phyloP scores from a whole-genome alignment of 2,329 filamentous ascomycete genomes.

The Chrysoporthe cubensis region DNA sequence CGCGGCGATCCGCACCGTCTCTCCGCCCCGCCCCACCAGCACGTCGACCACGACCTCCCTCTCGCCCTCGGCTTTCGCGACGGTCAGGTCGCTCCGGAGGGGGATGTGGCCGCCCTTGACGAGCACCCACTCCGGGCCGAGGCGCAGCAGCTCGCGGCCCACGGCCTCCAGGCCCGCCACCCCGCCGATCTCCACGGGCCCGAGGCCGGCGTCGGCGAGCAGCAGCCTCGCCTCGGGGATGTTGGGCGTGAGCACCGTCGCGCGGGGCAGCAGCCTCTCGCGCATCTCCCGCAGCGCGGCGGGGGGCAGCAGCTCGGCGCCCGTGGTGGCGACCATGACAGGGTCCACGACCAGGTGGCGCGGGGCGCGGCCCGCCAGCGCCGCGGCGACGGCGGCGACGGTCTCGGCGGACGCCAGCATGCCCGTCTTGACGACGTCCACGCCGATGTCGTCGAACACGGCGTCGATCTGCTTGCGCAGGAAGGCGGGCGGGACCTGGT shows the following conservation, averaged over 20 bases:
- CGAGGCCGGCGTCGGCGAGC: conserved; percentile 50
- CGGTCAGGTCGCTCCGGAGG: conserved; percentile 64
- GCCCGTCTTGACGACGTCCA: conserved; percentile 90
- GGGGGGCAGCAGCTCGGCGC: conserved; percentile 67
- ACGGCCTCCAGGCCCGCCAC: conserved; percentile 71
- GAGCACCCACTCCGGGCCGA: conserved; percentile 81
- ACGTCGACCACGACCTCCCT: conserved; percentile 75
- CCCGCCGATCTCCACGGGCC: conserved; percentile 48
- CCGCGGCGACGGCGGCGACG: conserved; percentile 68
- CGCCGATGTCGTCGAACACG: conserved; percentile 80
- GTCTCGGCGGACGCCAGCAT: conserved; percentile 80
- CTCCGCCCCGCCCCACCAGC: conserved; percentile 64
- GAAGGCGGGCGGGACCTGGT: conserved; percentile 77
- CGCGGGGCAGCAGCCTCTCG: conserved; percentile 63
- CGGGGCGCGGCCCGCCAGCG: conserved; percentile 47
- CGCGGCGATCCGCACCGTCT: conserved; percentile 65
- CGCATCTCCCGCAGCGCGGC: conserved; percentile 66
- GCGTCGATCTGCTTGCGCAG: conserved; percentile 84
- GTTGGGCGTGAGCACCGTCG: conserved; percentile 76
- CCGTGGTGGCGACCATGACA: conserved; percentile 90
- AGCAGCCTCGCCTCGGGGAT: conserved; percentile 74
- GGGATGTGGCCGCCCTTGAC: conserved; percentile 93
- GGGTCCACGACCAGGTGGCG: conserved; percentile 71
- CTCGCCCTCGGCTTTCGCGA: conserved; percentile 62
- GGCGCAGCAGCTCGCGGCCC: conserved; percentile 64